Base-by-base conservation (phyloP, 768 basidiomycete species). In the Xerocomus potaroensis region DNA sequence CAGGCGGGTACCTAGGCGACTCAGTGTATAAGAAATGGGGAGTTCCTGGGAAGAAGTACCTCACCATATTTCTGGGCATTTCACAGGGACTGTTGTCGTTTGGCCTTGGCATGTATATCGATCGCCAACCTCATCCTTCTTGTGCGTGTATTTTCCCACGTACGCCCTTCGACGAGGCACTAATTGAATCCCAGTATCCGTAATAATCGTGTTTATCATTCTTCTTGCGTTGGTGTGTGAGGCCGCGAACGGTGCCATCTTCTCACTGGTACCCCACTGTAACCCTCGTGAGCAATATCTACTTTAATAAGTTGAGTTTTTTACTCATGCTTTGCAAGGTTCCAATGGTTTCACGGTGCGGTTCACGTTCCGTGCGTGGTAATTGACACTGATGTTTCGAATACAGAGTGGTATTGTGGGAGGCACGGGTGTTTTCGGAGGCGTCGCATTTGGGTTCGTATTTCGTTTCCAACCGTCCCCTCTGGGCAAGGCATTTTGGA, bases 251-350 rank as follows among this genome's bases (percentile, higher is more conserved):
- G 78, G 78, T 5, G 70, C 71, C 3, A 77, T 72, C 54, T 78
- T 77, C 51, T 62, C 74, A 16, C 67, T 75, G 32, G 73, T 76
- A 0, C 76, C 77, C 1, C 76, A 77, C 51, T 74, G 74, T 58
- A 75, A 74, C 49, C 56, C 73, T 12, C 65, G 66, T 61, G 64
- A 62, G 53, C 68, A n/a, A n/a, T n/a, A n/a, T n/a, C n/a, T n/a
- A n/a, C n/a, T n/a, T n/a, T n/a, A n/a, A n/a, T n/a, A n/a, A n/a
- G n/a, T n/a, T n/a, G n/a, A n/a, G n/a, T n/a, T n/a, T n/a, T n/a
- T n/a, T n/a, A n/a, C n/a, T n/a, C n/a, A n/a, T n/a, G n/a, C n/a
- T n/a, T n/a, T n/a, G 18, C 19, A 45, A 54, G 55, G 56, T 39
- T 54, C 64, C 21, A 67, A 70, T 46, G 66, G 72, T 10, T 52